phyloP scores from a whole-genome alignment of 345 rosid genomes.

The Brassica incana region DNA sequence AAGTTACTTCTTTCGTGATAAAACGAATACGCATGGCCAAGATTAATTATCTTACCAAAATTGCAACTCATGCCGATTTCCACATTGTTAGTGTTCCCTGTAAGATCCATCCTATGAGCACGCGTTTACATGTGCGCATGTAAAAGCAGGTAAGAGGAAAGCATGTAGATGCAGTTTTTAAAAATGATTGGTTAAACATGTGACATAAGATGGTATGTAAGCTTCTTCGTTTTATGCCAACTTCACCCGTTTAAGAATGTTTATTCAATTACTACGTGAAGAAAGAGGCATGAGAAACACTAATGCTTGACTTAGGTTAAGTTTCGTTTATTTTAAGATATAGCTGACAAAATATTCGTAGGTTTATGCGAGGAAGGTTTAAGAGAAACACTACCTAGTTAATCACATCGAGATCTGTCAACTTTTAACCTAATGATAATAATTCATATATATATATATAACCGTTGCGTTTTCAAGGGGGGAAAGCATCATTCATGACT shows the following conservation, averaged over 20 bases:
- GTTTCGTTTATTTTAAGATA: slow-evolving; percentile 20
- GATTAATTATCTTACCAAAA: background rate
- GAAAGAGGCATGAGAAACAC: slow-evolving; percentile 17
- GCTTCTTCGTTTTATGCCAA: background rate
- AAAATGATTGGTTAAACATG: background rate
- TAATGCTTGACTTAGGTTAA: slow-evolving; percentile 28
- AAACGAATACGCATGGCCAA: background rate
- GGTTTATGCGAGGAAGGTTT: slow-evolving; percentile 53
- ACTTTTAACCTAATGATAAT: background rate
- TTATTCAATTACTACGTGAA: slow-evolving; percentile 8
- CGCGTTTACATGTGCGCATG: background rate
- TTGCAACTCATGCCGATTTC: background rate
- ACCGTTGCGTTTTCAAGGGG: background rate
- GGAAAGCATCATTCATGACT: slow-evolving; percentile 20
- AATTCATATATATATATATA: background rate
- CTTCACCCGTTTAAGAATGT: slow-evolving; percentile 4
- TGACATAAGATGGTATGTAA: slow-evolving; percentile 4
- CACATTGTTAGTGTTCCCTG: background rate
- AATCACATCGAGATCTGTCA: background rate
- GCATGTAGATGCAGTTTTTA: background rate
- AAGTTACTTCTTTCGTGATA: background rate
- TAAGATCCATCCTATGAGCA: background rate
- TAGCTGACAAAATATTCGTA: slow-evolving; percentile 4
- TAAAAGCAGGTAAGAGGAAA: background rate
- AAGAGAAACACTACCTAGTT: slow-evolving; percentile 37